phyloP scores from a whole-genome alignment of 352 stramenopile species.

The Pythium aristosporum region DNA sequence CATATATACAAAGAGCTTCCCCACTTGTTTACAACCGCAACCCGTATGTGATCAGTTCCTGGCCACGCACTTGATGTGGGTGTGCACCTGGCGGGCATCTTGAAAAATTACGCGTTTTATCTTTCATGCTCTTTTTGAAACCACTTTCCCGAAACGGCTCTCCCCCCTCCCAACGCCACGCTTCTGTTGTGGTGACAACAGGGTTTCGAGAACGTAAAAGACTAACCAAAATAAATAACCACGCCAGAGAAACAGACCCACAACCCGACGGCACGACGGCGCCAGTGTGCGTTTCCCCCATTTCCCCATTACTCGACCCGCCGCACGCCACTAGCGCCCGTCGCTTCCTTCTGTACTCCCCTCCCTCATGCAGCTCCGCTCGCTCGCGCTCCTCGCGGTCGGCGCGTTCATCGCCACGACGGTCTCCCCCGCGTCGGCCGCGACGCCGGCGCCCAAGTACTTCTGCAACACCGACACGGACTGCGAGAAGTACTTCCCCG shows the following conservation, averaged over 20 bases:
- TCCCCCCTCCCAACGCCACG: not conserved
- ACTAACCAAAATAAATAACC: slow-evolving; percentile 1
- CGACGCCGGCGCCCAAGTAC: slow-evolving; percentile 42
- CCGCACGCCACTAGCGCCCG: not conserved
- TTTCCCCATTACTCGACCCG: not conserved
- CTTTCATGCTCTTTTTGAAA: slow-evolving; percentile 5
- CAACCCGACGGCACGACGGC: not conserved
- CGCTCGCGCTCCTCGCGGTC: slow-evolving; percentile 32
- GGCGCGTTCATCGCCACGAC: slow-evolving; percentile 12
- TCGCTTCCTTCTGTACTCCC: not conserved
- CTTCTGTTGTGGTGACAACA: not conserved
- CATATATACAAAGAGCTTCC: not conserved
- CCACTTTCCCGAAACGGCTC: slow-evolving; percentile 13
- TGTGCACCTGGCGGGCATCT: not conserved
- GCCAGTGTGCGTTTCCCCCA: not conserved
- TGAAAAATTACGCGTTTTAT: slow-evolving; percentile 19
- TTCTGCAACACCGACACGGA: slow-evolving; percentile 68
- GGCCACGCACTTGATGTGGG: not conserved
- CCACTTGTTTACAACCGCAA: not conserved
- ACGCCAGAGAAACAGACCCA: not conserved
- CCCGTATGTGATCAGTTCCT: not conserved
- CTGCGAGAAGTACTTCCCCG: slow-evolving; percentile 62
- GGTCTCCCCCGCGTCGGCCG: slow-evolving; percentile 18
- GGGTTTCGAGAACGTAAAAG: not conserved
- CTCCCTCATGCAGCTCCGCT: slow-evolving; percentile 45